Evolutionary conservation across 768 basidiomycete species (phyloP).

Genomic region (Hericium alpestre): DNA sequence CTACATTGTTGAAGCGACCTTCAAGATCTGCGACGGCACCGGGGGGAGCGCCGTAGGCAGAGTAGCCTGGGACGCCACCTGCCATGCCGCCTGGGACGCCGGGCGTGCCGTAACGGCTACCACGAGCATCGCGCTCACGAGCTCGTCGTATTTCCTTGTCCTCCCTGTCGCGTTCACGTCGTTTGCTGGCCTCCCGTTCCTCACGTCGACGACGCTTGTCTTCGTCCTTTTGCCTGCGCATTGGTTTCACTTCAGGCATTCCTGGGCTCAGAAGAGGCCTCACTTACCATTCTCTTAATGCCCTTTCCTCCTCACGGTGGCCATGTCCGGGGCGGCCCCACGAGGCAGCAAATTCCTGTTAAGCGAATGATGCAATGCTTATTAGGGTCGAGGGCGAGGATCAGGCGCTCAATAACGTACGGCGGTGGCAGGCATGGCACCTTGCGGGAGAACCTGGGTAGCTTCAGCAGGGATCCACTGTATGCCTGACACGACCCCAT

Average conservation of each 20-base stretch:
- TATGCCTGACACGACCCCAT: constrained; percentile 55
- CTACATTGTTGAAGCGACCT: constrained; percentile 24
- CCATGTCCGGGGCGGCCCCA: constrained; percentile 34
- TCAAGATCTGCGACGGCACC: constrained; percentile 25
- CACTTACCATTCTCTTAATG: constrained; percentile 13
- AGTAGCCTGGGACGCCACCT: not conserved
- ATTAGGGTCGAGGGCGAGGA: not conserved
- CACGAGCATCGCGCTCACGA: constrained; percentile 41
- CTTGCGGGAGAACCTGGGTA: constrained; percentile 46
- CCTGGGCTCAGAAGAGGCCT: too few species aligned
- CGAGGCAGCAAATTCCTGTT: constrained; percentile 49
- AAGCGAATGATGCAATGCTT: not conserved
- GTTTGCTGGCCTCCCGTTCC: constrained; percentile 30
- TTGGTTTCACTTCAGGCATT: not conserved
- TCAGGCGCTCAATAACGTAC: constrained; percentile 25
- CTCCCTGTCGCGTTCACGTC: constrained; percentile 25
- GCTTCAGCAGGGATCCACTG: constrained; percentile 64
- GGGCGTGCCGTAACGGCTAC: constrained; percentile 24
- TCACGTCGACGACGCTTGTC: constrained; percentile 46
- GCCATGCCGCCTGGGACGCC: not conserved
- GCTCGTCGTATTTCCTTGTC: constrained; percentile 47
- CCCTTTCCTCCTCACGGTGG: constrained; percentile 10
- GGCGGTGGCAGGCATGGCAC: constrained; percentile 47
- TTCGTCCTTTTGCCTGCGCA: constrained; percentile 29
- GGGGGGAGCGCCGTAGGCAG: constrained; percentile 14